Evolutionary conservation across 441 rosid genomes (phyloP).

Genomic region (Manihot esculenta): DNA sequence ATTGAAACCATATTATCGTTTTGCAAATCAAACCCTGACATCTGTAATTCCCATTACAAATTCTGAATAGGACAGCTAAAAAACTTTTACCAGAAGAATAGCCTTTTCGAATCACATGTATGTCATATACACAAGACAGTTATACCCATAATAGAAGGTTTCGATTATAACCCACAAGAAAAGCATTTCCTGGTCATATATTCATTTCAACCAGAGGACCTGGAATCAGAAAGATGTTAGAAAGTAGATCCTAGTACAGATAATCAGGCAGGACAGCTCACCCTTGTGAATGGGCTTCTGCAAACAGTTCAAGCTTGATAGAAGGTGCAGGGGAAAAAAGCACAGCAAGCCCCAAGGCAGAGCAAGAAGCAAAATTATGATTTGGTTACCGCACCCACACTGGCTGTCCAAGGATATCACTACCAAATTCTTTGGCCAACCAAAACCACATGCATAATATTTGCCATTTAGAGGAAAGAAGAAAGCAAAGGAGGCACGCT

Average conservation of each 20-base stretch:
- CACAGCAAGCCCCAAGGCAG: neutral
- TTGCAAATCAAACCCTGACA: neutral
- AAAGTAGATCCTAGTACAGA: constrained; percentile 6
- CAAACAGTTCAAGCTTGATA: neutral
- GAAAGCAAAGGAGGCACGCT: neutral
- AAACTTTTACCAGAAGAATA: neutral
- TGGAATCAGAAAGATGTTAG: neutral
- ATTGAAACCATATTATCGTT: neutral
- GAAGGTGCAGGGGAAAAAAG: neutral
- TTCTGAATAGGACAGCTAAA: neutral
- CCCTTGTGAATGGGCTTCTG: neutral
- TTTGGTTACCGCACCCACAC: neutral
- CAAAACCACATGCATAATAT: neutral
- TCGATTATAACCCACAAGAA: neutral
- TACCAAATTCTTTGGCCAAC: neutral
- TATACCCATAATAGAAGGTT: neutral
- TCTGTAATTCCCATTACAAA: neutral
- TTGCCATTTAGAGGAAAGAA: neutral
- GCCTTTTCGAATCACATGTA: neutral
- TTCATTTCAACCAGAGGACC: neutral
- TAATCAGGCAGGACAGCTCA: neutral
- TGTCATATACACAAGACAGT: neutral
- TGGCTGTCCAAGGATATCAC: neutral
- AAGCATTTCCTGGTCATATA: neutral
- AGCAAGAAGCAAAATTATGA: neutral